Evolutionary conservation across 2,329 filamentous ascomycete species (phyloP).

Genomic region (Aspergillus brunneoviolaceus): DNA sequence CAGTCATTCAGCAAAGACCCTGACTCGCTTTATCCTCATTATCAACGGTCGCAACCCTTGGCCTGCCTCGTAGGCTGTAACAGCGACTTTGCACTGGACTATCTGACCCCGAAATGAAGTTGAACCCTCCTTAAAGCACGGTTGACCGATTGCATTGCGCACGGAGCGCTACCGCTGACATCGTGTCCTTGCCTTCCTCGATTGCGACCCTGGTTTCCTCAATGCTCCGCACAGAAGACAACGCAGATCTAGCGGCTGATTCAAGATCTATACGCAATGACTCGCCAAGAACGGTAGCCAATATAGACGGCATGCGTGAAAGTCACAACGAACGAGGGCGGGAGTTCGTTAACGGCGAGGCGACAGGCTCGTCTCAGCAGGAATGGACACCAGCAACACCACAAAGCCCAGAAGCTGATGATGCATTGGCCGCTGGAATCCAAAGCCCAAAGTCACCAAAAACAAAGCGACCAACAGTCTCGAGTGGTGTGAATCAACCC

Average conservation of each 20-base stretch:
- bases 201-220: neutral
- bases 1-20: neutral
- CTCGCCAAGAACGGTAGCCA: neutral
- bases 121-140: neutral
- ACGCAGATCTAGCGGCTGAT: neutral
- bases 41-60: neutral
- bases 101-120: neutral
- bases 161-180: neutral
- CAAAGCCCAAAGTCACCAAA: neutral
- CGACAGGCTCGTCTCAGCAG: neutral
- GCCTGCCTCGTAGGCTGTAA: neutral
- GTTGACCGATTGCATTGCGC: neutral
- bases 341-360: neutral
- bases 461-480: neutral
- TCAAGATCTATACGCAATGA: neutral
- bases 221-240: neutral
- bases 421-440: neutral
- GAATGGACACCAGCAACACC: neutral
- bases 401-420: neutral
- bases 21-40: neutral
- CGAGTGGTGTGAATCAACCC: neutral
- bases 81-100: neutral
- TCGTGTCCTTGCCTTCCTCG: neutral
- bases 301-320: neutral
- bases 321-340: neutral